Base-by-base conservation (phyloP, 75 land plant genomes). In the Cunninghamia lanceolata region DNA sequence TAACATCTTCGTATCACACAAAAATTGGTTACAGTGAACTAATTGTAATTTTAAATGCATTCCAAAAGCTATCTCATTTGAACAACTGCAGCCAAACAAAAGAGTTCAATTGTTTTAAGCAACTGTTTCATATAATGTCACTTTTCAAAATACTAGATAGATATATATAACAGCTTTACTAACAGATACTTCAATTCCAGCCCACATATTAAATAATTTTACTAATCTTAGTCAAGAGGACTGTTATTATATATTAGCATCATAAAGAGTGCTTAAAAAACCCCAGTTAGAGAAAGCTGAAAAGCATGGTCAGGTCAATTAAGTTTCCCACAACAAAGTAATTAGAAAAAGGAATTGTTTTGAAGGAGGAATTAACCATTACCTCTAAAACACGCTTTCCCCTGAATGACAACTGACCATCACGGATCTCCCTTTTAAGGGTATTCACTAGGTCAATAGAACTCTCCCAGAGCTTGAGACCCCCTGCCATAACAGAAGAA, bases 331-430 rank as follows among this genome's bases (percentile, higher is more conserved):
- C 73, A 68, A 34, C 75, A 73, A 73, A 34, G 2, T 73, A 30
- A 34, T 34, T 30, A 34, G 53, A 73, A 30, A 73, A 38, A 36
- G 50, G 35, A n/a, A 79, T 19, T 28, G 9, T 10, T 13, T 6
- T 42, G 3, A 76, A 38, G 38, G 76, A 45, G 50, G 35, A 82
- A 36, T n/a, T 25, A 83, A 86, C 19, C 5, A 73, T 79, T 86
- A 94, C 97, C 94, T 95, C 97, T n/a, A 95, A 82, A 53, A 95
- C 93, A 25, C 89, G 86, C 86, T 95, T 95, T 38, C 97, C 97
- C 82, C 97, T 94, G 77, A 95, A 95, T 74, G 93, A 93, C 82
- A 95, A 82, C 75, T 92, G 95, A 28, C 97, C 97, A 91, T 95
- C 97, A 68, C 94, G 92, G 77, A 94, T 90, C 78, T 95, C 97